These are phyloP conservation scores for Hypoxylon sp. DNA, from an alignment of 2,329 filamentous ascomycete species.

Conservation along the genomic window DNA sequence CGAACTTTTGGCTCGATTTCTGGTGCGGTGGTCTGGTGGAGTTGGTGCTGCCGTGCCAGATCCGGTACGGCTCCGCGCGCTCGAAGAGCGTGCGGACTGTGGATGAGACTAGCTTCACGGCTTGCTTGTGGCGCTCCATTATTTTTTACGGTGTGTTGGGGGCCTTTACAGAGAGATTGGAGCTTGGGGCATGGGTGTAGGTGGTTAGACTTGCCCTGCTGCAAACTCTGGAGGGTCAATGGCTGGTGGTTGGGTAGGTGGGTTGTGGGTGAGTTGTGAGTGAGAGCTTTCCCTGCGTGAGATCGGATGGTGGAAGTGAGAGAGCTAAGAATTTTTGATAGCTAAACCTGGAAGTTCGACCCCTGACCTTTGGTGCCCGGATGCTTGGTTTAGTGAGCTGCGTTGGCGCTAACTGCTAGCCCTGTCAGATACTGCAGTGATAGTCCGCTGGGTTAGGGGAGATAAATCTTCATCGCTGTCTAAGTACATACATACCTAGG, in stretches of 20 bases:
- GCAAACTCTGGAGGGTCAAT: background rate
- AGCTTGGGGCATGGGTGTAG: too few species aligned
- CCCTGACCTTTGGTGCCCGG: conserved; percentile 10
- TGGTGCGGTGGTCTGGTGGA: conserved; percentile 67
- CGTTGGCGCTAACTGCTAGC: conserved; percentile 6
- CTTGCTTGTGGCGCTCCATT: conserved; percentile 62
- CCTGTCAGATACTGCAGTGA: too few species aligned
- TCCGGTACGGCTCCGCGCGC: conserved; percentile 69
- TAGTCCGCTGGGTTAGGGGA: conserved; percentile 36
- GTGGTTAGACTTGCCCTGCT: background rate
- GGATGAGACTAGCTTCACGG: conserved; percentile 57
- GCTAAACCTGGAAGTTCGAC: background rate
- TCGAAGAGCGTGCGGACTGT: conserved; percentile 59
- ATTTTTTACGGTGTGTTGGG: too few species aligned
- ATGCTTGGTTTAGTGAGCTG: conserved; percentile 9
- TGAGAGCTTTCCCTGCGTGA: conserved; percentile 3
- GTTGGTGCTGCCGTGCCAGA: conserved; percentile 81
- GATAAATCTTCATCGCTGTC: conserved; percentile 6
- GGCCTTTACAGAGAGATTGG: too few species aligned
- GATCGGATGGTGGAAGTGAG: conserved; percentile 2
- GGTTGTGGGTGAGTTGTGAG: background rate
- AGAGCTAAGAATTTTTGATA: conserved; percentile 17
- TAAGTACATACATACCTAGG: too few species aligned
- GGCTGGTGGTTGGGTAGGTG: background rate
- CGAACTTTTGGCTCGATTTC: conserved; percentile 50